These are phyloP conservation scores for Boletus rufocinnamomeus DNA, from an alignment of 768 basidiomycete species.

Conservation along the genomic window DNA sequence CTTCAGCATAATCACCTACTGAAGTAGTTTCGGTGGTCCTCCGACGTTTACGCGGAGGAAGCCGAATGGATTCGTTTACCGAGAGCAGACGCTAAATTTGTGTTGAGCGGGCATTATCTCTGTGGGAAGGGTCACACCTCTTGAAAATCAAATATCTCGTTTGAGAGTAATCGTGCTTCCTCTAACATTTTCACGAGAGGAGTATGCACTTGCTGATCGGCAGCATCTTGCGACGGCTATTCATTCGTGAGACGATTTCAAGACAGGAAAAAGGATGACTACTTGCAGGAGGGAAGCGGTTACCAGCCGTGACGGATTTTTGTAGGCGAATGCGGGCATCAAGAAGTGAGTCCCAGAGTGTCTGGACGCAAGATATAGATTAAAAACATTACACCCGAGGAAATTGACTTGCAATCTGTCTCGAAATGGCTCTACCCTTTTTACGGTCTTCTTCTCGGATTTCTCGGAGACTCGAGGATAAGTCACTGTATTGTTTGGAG, in stretches of 20 bases:
- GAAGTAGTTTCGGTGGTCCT: constrained; percentile 36
- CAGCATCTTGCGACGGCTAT: constrained; percentile 36
- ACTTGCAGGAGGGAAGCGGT: constrained; percentile 65
- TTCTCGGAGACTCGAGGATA: constrained; percentile 54
- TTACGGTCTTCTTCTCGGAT: constrained; percentile 67
- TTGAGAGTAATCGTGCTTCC: constrained; percentile 60
- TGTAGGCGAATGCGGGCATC: constrained; percentile 93
- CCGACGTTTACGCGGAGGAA: constrained; percentile 60
- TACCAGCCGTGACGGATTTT: constrained; percentile 68
- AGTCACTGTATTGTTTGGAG: constrained; percentile 37
- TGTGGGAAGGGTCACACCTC: constrained; percentile 46
- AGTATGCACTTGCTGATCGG: constrained; percentile 42
- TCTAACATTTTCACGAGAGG: constrained; percentile 55
- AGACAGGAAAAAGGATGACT: constrained; percentile 1
- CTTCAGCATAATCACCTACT: constrained; percentile 13
- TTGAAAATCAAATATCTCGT: constrained; percentile 69
- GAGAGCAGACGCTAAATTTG: constrained; percentile 45
- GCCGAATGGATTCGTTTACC: constrained; percentile 47
- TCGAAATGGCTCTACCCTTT: constrained; percentile 83
- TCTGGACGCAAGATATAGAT: constrained; percentile 42
- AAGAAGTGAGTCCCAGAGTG: constrained; percentile 82
- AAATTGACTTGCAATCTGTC: constrained; percentile 69
- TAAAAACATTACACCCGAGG: constrained; percentile 1
- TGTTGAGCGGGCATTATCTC: constrained; percentile 17
- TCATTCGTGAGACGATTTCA: constrained; percentile 16